Evolutionary conservation across 371 early-diverging fungal species (phyloP), one percentile per base, ranked within the genome.

Genomic region (Mycotypha africana): DNA sequence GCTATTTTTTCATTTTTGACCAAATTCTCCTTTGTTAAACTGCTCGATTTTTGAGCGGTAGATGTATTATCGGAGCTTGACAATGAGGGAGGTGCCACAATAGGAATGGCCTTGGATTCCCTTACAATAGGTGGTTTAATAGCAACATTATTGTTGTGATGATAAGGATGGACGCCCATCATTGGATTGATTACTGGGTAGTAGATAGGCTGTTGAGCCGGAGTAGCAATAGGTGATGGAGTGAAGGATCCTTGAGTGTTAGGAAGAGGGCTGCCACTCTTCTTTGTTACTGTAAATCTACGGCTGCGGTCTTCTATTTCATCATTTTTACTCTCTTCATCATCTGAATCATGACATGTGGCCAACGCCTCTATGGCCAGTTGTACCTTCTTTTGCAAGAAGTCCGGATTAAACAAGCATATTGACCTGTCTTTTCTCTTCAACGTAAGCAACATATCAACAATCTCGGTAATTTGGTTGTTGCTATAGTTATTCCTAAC

Each of bases 391-490:
- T 69, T 65, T 30, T 50, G 42, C 34, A 74, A 45, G 42, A 72
- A 70, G 26, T 74, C 70, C 8, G 56, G 62, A 43, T 77, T 77
- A 39, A 77, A 77, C 7, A 72, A 38, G 47, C 78, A 77, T 7
- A 72, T 28, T 0, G 73, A 64, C 17, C 75, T 47, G 34, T 77
- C 78, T 33, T 74, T 74, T 24, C 61, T 45, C 38, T 65, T 70
- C 19, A 77, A 48, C 4, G 74, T 70, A 39, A 77, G 28, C 2
- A 77, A 37, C 63, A 77, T 63, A 12, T 77, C 78, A 1, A 77
- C 71, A 36, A 74, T 74, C 47, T 77, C 78, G 30, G 6, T 12
- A 2, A 41, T 30, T 0, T 47, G 36, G 2, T 50, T 34, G 7
- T 64, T 63, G 5, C 62, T 62, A 37, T 64, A 67, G 32, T 65